Base-by-base conservation (phyloP, 169 alveolate species). In the Cryptosporidium sp. region DNA sequence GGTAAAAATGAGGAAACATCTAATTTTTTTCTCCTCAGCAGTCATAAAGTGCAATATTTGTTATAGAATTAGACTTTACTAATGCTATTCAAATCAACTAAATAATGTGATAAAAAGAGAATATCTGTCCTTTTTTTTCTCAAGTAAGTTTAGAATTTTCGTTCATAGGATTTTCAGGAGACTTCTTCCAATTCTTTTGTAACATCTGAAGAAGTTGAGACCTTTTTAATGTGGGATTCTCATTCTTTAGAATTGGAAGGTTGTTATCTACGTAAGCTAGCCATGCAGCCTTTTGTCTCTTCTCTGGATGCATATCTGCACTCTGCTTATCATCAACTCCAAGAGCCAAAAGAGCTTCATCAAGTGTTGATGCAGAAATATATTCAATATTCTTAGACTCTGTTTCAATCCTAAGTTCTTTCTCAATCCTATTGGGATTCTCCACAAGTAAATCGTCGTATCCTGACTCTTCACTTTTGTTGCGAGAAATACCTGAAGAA, bases 211-310 rank as follows among this genome's bases (percentile, higher is more conserved):
- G 58, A 48, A 80, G 65, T 45, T 80, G 89, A 8, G 89, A 80
- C 39, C 89, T 60, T 26, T 80, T 80, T 16, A 62, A 80, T 12
- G 73, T 80, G 31, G 89, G 89, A 44, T 62, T 16, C 48, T 80
- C 80, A 45, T 44, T 62, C 48, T 80, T 80, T 21, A 80, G 67
- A 33, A 42, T 37, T 10, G 89, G 89, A 31, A 80, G 73, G 70
- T 80, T 80, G 31, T 65, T 80, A 39, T 80, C 89, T 42, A 80
- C 80, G 62, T 44, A 80, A 26, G 89, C 53, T 6, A 80, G 69
- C 89, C 89, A 80, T 44, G 89, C 89, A 39, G 89, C 89, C 8
- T 80, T 80, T 44, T 62, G 73, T 42, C 89, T 69, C 48, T 80
- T 80, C 39, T 80, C 89, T 1, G 89, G 89, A 80, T 80, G 89